phyloP scores from a whole-genome alignment of 805 yeast genomes.

The Teunomyces kruisii region DNA sequence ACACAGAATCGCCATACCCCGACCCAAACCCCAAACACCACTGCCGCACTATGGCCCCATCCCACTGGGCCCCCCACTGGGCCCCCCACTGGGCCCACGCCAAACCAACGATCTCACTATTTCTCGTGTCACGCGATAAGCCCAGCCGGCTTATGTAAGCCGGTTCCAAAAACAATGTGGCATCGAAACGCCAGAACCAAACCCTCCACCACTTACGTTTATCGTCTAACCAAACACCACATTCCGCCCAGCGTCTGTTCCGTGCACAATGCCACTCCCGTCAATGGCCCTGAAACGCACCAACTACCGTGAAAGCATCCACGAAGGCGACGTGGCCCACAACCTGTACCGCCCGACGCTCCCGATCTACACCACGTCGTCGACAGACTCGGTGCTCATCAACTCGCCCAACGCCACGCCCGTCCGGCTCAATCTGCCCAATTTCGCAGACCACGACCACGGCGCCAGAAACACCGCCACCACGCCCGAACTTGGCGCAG shows the following conservation, averaged over 20 bases:
- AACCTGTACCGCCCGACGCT: constrained; percentile 24
- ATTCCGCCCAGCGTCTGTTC: too few relatives aligned
- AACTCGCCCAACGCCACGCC: constrained; percentile 17
- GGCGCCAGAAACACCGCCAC: background rate
- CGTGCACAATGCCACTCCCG: too few relatives aligned
- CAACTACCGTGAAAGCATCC: constrained; percentile 20
- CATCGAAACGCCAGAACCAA: background rate
- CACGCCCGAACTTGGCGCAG: background rate
- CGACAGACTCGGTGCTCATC: constrained; percentile 13
- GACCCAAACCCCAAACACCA: too few relatives aligned
- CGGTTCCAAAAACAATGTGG: background rate
- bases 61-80: too few relatives aligned
- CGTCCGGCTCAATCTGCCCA: constrained; percentile 22
- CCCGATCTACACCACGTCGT: constrained; percentile 27
- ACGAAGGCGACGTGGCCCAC: constrained; percentile 35
- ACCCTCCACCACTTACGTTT: too few relatives aligned
- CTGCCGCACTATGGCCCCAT: too few relatives aligned
- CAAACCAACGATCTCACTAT: too few relatives aligned
- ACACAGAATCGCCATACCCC: too few relatives aligned
- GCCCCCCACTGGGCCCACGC: too few relatives aligned
- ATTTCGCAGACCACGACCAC: constrained; percentile 8
- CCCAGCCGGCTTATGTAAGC: background rate
- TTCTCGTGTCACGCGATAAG: too few relatives aligned
- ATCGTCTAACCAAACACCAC: too few relatives aligned
- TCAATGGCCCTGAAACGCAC: background rate